phyloP scores from a whole-genome alignment of 163 green algal genomes.

The Chloromonas sp. region DNA sequence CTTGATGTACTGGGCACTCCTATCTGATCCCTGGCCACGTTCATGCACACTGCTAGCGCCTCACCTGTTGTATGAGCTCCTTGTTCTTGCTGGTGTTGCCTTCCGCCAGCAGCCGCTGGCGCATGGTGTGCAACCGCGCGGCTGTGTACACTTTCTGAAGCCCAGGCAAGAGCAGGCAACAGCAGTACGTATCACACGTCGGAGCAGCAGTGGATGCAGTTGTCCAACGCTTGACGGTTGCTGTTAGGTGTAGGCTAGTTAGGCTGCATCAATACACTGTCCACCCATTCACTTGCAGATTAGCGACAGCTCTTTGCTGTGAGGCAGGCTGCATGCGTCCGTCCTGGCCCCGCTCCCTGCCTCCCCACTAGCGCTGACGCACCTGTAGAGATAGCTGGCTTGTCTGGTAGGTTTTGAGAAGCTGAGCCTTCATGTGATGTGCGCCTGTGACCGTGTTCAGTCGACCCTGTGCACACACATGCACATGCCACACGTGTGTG shows the following conservation, averaged over 20 bases:
- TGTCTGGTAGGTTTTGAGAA: neutral
- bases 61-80: neutral
- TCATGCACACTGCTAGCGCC: too few relatives aligned
- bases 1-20: too few relatives aligned
- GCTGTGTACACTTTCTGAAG: neutral
- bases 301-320: too few relatives aligned
- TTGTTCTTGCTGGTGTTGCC: neutral
- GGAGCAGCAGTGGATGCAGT: too few relatives aligned
- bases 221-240: too few relatives aligned
- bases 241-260: too few relatives aligned
- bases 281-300: too few relatives aligned
- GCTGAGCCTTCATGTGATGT: neutral
- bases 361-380: too few relatives aligned
- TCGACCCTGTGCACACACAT: neutral
- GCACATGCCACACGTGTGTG: neutral
- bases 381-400: neutral
- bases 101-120: neutral
- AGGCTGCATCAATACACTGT: too few relatives aligned
- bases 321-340: too few relatives aligned
- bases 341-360: too few relatives aligned
- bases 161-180: neutral
- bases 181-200: neutral
- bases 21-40: too few relatives aligned
- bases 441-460: neutral
- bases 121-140: neutral